Base-by-base conservation (phyloP, 305 asterid genomes). In the Fraxinus baroniana region DNA sequence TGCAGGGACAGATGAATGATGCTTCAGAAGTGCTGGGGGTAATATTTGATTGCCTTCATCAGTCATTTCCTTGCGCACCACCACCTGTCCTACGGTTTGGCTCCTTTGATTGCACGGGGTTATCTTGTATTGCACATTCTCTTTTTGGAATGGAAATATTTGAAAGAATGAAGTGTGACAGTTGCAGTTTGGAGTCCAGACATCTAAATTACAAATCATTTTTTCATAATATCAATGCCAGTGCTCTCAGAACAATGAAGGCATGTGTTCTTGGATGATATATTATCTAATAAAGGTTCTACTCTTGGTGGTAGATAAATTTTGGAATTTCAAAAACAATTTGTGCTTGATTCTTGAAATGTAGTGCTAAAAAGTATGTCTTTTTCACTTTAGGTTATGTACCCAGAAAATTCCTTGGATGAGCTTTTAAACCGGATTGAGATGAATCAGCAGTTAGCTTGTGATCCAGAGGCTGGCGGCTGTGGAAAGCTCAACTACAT, bases 1-100 rank as follows among this genome's bases (percentile, higher is more conserved):
- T 87, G 83, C 97, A 95, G 97, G 98, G 98, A 85, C 97, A 95
- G 86, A 95, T 95, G 99, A 94, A 94, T 80, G 99, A 95, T 88
- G 99, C 98, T 83, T 93, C 98, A 75, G 99, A 95, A 88, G 97
- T 95, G 83, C 83, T 94, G 84, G 94, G 90, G 15, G 97, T 91
- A 82, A 87, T 95, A 87, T 94, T 95, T 89, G 88, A 90, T 64
- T 94, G 98, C 91, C 95, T 95, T 66, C 99, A 95, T 77, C 92
- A 81, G 82, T 93, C 97, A 77, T 94, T 92, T 81, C 86, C 94
- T 80, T 84, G 89, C 79, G 86, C 80, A 81, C 26, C 66, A 55
- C 66, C 66, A n/a, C 76, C 89, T 26, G 82, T 84, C 83, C 83
- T 86, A 60, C 70, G 3, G 70, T 20, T 60, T 20, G 70, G 70